phyloP scores from a whole-genome alignment of 176 grass and related monocot genomes.

The Pontederia crassipes region DNA sequence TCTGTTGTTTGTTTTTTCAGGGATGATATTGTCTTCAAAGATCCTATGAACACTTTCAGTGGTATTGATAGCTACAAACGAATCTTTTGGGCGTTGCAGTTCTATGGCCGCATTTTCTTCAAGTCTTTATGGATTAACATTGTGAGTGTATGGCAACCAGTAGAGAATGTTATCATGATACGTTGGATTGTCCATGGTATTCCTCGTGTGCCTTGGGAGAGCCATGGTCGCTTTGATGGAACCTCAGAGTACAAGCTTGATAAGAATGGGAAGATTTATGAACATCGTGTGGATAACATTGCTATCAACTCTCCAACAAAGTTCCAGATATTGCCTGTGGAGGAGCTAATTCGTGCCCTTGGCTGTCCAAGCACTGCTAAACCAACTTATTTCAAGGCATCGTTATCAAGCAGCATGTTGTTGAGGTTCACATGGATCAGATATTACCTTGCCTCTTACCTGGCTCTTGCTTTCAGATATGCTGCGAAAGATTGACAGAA shows the following conservation, averaged over 20 bases:
- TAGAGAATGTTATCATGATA: constrained; percentile 82
- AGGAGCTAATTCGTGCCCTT: constrained; percentile 68
- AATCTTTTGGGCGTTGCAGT: constrained; percentile 62
- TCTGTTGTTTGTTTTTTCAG: constrained; percentile 35
- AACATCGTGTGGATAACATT: constrained; percentile 84
- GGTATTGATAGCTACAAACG: constrained; percentile 81
- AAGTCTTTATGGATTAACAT: constrained; percentile 77
- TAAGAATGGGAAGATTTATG: constrained; percentile 77
- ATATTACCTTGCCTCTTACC: constrained; percentile 39
- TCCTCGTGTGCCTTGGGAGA: constrained; percentile 81
- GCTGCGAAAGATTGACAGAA: constrained; percentile 38
- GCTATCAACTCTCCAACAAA: constrained; percentile 65
- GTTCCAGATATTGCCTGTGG: constrained; percentile 50
- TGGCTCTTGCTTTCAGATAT: constrained; percentile 35
- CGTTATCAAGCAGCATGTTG: constrained; percentile 18
- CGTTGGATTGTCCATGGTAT: constrained; percentile 92
- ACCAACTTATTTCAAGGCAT: constrained; percentile 81
- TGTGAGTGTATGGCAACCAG: constrained; percentile 90
- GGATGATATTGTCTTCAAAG: constrained; percentile 94
- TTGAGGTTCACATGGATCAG: constrained; percentile 53
- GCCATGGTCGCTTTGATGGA: constrained; percentile 77
- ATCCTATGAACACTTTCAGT: constrained; percentile 68
- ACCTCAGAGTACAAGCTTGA: constrained; percentile 92
- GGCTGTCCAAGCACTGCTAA: constrained; percentile 58
- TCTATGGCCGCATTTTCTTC: constrained; percentile 69